These are phyloP conservation scores for Aureobasidium sp. DNA, from an alignment of 2,329 filamentous ascomycete genomes.

Conservation along the genomic window DNA sequence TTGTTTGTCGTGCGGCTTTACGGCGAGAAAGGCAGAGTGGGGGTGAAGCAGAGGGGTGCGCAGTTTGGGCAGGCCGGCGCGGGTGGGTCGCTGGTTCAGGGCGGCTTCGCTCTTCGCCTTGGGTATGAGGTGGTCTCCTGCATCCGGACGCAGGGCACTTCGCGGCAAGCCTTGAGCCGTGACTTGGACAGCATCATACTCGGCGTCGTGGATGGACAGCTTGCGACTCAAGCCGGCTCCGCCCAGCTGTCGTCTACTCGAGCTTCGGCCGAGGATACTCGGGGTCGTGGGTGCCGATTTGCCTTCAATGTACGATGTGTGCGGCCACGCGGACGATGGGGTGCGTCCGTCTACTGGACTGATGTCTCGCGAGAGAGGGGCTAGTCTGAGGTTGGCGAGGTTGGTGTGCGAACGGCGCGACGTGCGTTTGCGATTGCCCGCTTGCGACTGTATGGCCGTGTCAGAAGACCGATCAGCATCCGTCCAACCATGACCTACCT, in stretches of 20 bases:
- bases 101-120: conserved; percentile 40
- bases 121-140: conserved; percentile 24
- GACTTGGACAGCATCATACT: conserved; percentile 13
- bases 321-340: conserved; percentile 13
- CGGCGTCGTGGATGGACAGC: conserved; percentile 23
- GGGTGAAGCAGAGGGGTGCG: neutral
- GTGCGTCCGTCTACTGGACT: neutral
- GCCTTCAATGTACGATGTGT: conserved; percentile 39
- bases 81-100: conserved; percentile 21
- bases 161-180: neutral
- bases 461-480: neutral
- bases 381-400: conserved; percentile 51
- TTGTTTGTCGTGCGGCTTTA: neutral
- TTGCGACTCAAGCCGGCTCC: conserved; percentile 25
- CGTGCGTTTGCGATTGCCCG: conserved; percentile 16
- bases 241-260: conserved; percentile 28
- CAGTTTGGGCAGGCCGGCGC: neutral
- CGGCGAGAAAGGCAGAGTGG: neutral
- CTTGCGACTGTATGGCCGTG: neutral
- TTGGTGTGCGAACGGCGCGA: conserved; percentile 49
- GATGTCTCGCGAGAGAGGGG: conserved; percentile 44
- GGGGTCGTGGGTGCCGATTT: conserved; percentile 41
- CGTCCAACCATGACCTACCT: neutral
- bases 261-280: conserved; percentile 37
- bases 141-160: neutral